Percentiles rank a stretch among this genome's conserved stretches.
Evolutionary conservation across 2,329 filamentous ascomycete species (phyloP).

Genomic region (Stemphylium vesicarium): DNA sequence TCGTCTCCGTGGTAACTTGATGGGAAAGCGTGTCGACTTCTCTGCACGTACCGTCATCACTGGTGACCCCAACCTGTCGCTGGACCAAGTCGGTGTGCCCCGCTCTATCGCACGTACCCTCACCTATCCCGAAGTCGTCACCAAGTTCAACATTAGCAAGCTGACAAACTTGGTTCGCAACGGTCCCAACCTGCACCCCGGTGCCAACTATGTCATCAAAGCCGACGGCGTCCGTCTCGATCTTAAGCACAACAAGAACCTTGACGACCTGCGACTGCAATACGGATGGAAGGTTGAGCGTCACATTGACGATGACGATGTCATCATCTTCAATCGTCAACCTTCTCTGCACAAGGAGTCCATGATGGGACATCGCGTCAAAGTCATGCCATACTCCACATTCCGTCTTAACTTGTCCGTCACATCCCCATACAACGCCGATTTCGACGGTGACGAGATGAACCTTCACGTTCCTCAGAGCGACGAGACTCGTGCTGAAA

Average conservation of each 20-base stretch:
- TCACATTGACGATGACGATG: constrained; percentile 94
- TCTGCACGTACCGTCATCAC: constrained; percentile 99
- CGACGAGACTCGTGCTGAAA: constrained; percentile 93
- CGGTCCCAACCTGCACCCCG: constrained; percentile 92
- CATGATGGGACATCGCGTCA: constrained; percentile 99
- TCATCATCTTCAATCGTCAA: constrained; percentile 99
- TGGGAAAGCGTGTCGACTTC: constrained; percentile 96
- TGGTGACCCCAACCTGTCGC: constrained; percentile 92
- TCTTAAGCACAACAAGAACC: constrained; percentile 88
- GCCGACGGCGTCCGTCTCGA: constrained; percentile 94
- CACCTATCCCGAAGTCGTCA: constrained; percentile 97
- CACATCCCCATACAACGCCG: constrained; percentile 98
- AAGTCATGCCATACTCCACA: constrained; percentile 98
- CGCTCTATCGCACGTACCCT: constrained; percentile 89
- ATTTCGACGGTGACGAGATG: constrained; percentile 99
- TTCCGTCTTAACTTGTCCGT: constrained; percentile 98
- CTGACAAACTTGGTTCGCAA: constrained; percentile 89
- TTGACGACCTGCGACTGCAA: constrained; percentile 83
- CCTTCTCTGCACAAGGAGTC: constrained; percentile 99
- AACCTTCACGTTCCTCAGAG: constrained; percentile 99
- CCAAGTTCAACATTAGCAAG: constrained; percentile 95
- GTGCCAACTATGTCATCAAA: constrained; percentile 94
- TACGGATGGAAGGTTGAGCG: constrained; percentile 99
- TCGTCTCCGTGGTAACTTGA: constrained; percentile 95
- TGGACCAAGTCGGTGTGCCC: constrained; percentile 97